These are phyloP conservation scores for Candida qinlingensis DNA, from an alignment of 805 yeast species.

Conservation along the genomic window DNA sequence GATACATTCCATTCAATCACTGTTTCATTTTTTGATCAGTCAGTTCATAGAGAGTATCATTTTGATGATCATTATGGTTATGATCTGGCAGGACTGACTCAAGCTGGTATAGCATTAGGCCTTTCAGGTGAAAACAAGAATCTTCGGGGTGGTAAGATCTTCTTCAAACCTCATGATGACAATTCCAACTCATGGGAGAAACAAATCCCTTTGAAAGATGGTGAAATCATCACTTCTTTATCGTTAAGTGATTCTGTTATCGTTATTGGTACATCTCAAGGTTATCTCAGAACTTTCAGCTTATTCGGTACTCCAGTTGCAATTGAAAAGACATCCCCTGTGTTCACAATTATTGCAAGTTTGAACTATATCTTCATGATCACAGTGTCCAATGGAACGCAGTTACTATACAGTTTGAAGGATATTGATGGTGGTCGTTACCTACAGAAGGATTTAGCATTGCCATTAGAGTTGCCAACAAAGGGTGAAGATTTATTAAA, in stretches of 20 bases:
- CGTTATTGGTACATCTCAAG: conserved; percentile 69
- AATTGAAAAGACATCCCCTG: conserved; percentile 66
- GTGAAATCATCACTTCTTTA: conserved; percentile 62
- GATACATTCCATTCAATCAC: conserved; percentile 65
- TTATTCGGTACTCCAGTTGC: conserved; percentile 67
- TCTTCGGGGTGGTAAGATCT: conserved; percentile 39
- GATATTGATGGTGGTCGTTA: conserved; percentile 44
- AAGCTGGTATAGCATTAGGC: conserved; percentile 62
- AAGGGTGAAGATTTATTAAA: conserved; percentile 33
- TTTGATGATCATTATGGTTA: conserved; percentile 69
- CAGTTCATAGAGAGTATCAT: conserved; percentile 72
- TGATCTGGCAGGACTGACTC: conserved; percentile 72
- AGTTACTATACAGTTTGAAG: conserved; percentile 36
- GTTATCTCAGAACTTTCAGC: conserved; percentile 68
- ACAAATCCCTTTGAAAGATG: conserved; percentile 41
- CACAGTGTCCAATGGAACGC: conserved; percentile 27
- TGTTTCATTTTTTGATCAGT: conserved; percentile 78
- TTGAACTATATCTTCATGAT: conserved; percentile 26
- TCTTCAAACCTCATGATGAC: conserved; percentile 66
- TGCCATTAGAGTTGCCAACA: conserved; percentile 33
- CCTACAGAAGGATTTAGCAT: conserved; percentile 38
- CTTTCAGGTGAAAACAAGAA: conserved; percentile 32
- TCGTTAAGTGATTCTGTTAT: conserved; percentile 59
- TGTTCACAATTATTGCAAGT: conserved; percentile 44
- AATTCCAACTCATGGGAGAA: conserved; percentile 69